These are phyloP conservation scores for Ustilago curta DNA, from an alignment of 1,284 basidiomycete genomes.

Conservation along the genomic window DNA sequence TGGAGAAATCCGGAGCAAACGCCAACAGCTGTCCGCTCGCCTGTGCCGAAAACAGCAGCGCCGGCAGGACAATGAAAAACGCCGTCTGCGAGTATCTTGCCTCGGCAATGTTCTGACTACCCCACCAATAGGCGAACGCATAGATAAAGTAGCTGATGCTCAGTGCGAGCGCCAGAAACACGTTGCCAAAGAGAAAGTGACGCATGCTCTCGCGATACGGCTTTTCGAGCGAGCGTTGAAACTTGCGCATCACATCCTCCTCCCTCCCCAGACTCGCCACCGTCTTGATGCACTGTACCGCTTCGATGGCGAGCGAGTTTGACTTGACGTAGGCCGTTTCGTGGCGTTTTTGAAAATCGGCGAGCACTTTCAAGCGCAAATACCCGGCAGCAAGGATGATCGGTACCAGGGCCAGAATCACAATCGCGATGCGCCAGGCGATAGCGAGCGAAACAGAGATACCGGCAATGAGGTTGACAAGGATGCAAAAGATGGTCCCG, in stretches of 20 bases:
- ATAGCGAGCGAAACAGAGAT: constrained; percentile 54
- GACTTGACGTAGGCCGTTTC: constrained; percentile 59
- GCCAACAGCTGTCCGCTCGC: constrained; percentile 61
- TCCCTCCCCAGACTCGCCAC: constrained; percentile 57
- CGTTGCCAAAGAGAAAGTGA: constrained; percentile 55
- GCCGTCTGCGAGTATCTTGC: constrained; percentile 55
- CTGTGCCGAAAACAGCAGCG: constrained; percentile 63
- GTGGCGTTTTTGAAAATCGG: constrained; percentile 62
- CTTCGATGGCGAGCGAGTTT: constrained; percentile 61
- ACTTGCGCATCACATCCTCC: constrained; percentile 55
- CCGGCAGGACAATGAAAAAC: constrained; percentile 63
- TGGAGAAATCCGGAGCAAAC: constrained; percentile 61
- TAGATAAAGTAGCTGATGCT: constrained; percentile 65
- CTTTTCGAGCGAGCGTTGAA: constrained; percentile 39
- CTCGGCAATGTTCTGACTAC: constrained; percentile 58
- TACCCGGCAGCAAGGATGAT: constrained; percentile 59
- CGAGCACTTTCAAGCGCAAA: constrained; percentile 58
- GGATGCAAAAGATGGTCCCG: constrained; percentile 61
- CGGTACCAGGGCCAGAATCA: constrained; percentile 58
- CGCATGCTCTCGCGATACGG: constrained; percentile 58
- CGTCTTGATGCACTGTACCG: constrained; percentile 57
- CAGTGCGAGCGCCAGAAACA: constrained; percentile 56
- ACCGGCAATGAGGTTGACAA: constrained; percentile 60
- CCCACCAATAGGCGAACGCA: constrained; percentile 65
- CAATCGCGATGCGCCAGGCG: constrained; percentile 60